Base-by-base conservation (phyloP, 2,329 filamentous ascomycete species). In the Xylaria sp. region DNA sequence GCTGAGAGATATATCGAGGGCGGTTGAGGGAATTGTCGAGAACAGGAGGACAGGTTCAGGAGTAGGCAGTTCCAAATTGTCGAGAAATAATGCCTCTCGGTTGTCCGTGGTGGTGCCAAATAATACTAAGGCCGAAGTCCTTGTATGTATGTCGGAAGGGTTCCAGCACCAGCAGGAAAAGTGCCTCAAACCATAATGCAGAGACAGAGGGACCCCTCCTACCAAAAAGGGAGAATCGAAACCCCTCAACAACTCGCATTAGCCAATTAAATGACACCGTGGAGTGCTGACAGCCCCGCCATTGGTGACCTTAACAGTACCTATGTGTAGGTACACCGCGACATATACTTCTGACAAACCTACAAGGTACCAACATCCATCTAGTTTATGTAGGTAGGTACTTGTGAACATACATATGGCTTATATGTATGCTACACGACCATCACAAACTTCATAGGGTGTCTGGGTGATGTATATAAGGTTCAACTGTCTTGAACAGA, bases 1-100 rank as follows among this genome's bases (percentile, higher is more conserved):
- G 25, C 14, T 5, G 40, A 21, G 42, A 43, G 25, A 28, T 19
- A 59, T 46, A 17, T 35, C 25, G 17, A 50, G 40, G 55, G 23
- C 6, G 23, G 37, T 53, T 64, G 63, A 62, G 63, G 63, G 63
- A 65, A 65, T 65, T 63, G 33, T 65, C 60, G 55, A 55, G 43
- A 25, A 46, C 33, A 35, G 33, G 35, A 31, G 28, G 28, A 31
- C 28, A 31, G 28, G 9, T 4, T 9, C 4, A 31, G 28, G 28
- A 31, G 9, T 9, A 31, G 9, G 28, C 5, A 33, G 8, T 57
- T 61, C 58, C 47, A 51, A 21, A 53, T n/a, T 52, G 52, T 51
- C 51, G 31, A 42, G 50, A 25, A 28, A 51, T 42, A n/a, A 25
- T 46, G 25, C n/a, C 52, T 23, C 28, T 38, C 38, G 46, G 54